Evolutionary conservation across 78 protist species (phyloP).

Genomic region (Dictyostelium capitatum): DNA sequence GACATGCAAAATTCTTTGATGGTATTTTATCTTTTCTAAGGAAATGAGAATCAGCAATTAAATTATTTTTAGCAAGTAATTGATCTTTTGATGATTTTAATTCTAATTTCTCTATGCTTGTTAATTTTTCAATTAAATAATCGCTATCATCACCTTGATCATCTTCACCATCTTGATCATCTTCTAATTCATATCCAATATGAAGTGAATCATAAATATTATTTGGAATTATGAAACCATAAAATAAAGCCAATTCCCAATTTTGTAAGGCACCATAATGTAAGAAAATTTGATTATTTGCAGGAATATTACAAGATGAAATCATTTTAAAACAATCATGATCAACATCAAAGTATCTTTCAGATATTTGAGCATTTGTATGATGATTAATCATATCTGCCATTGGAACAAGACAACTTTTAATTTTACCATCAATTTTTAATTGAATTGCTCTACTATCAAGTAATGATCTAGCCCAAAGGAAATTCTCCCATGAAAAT

Average conservation of each 20-base stretch:
- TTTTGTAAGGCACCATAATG: constrained; percentile 81
- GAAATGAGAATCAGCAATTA: constrained; percentile 43
- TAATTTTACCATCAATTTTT: constrained; percentile 61
- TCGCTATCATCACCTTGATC: background rate
- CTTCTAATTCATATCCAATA: constrained; percentile 65
- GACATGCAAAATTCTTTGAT: constrained; percentile 38
- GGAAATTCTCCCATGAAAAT: constrained; percentile 68
- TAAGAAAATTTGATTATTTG: constrained; percentile 54
- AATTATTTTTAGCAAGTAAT: background rate
- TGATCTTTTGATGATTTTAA: background rate
- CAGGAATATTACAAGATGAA: constrained; percentile 36
- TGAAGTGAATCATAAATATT: constrained; percentile 62
- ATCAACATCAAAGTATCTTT: constrained; percentile 50
- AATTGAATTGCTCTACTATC: constrained; percentile 81
- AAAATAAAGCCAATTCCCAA: constrained; percentile 68
- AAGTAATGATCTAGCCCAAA: constrained; percentile 76
- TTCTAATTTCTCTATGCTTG: background rate
- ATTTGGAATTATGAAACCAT: constrained; percentile 71
- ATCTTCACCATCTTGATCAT: constrained; percentile 17
- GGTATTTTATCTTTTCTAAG: constrained; percentile 35
- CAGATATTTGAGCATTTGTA: constrained; percentile 65
- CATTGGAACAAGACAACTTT: constrained; percentile 73
- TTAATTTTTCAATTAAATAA: background rate
- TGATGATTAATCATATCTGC: constrained; percentile 84
- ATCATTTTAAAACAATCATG: constrained; percentile 38